phyloP scores from a whole-genome alignment of 352 stramenopile species.

The Phytopythium vexans region DNA sequence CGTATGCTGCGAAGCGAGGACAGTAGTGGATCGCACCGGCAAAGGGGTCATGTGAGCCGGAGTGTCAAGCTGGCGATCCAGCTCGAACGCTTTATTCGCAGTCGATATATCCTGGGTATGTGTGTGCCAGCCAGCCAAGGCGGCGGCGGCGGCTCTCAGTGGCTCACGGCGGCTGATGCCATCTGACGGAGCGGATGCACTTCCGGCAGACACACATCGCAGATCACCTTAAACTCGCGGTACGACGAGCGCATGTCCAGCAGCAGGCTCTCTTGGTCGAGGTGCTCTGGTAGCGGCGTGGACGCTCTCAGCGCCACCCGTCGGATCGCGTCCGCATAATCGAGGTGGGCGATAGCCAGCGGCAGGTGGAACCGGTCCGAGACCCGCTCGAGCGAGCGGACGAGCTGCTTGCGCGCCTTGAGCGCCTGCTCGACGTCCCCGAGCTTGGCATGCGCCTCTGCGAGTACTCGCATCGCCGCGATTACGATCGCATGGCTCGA shows the following conservation, averaged over 20 bases:
- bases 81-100: too few species aligned
- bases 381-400: constrained; percentile 25
- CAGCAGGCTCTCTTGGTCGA: constrained; percentile 19
- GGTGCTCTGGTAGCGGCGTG: constrained; percentile 9
- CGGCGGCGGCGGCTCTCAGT: not conserved
- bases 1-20: too few species aligned
- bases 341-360: constrained; percentile 36
- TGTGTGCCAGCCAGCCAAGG: too few species aligned
- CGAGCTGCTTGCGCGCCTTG: constrained; percentile 17
- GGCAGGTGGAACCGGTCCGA: constrained; percentile 24
- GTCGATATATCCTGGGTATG: too few species aligned
- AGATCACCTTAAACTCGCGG: constrained; percentile 25
- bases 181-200: constrained; percentile 22
- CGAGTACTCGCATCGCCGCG: constrained; percentile 20
- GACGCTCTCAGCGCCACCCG: constrained; percentile 20
- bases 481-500: constrained; percentile 29
- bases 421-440: constrained; percentile 30
- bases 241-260: constrained; percentile 33
- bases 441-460: constrained; percentile 37
- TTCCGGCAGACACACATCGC: constrained; percentile 25
- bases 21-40: too few species aligned
- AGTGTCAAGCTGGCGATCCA: too few species aligned
- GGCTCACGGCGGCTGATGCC: not conserved
- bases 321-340: constrained; percentile 28
- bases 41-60: too few species aligned